Conservation (phyloP, 306 rosid genomes). For the Trifolium repens region DNA sequence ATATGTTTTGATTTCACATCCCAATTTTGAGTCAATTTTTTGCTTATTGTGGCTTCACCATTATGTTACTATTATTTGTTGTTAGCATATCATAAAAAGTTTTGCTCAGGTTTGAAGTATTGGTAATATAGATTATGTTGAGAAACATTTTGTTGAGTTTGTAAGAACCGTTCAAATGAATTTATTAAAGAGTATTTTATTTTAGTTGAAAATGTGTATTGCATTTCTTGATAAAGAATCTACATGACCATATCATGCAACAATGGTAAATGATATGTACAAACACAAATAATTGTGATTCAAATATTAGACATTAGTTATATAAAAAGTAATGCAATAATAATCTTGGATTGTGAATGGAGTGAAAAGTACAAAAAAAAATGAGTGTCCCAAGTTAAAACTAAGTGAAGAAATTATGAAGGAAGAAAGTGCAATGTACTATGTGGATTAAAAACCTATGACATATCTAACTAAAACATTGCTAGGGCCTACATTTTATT, state of each 20-base stretch:
- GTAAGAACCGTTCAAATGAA: constrained; percentile 8
- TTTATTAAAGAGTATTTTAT: not conserved
- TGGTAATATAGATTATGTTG: constrained; percentile 27
- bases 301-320: not conserved
- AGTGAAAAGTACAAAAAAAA: not conserved
- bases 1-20: constrained; percentile 26
- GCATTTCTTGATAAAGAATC: constrained; percentile 19
- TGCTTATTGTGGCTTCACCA: not conserved
- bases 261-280: not conserved
- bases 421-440: not conserved
- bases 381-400: not conserved
- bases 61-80: constrained; percentile 33
- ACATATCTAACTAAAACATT: too few relatives aligned
- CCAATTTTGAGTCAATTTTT: constrained; percentile 46
- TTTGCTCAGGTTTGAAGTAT: constrained; percentile 39
- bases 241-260: not conserved
- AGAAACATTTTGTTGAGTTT: not conserved
- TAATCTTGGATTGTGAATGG: not conserved
- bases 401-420: not conserved
- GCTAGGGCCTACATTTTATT: too few relatives aligned
- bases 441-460: not conserved
- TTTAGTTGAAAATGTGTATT: constrained; percentile 6
- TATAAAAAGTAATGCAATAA: not conserved
- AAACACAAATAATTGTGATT: not conserved
- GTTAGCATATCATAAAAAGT: constrained; percentile 33